Base-by-base conservation (phyloP, 768 basidiomycete genomes). In the Pisolithus marmoratus region DNA sequence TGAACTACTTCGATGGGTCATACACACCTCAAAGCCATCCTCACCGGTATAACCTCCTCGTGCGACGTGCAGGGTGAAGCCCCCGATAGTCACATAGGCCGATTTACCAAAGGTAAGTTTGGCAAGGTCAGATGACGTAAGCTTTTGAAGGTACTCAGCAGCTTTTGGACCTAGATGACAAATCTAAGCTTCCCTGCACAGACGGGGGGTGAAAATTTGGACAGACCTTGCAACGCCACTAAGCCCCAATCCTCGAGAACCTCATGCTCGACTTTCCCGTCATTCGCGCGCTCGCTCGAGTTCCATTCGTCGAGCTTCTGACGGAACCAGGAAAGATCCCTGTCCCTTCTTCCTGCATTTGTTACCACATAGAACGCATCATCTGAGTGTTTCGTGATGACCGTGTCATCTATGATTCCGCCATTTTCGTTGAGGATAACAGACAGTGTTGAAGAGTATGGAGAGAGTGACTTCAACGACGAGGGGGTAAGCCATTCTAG, bases 1-100 rank as follows among this genome's bases (percentile, higher is more conserved):
- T 45, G 6, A 29, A 24, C 23, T 42, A 14, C 40, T 26, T 5
- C n/a, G 34, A 40, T 22, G 24, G 53, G 20, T 29, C 2, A 47
- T 56, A 54, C 72, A 52, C 23, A 84, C 93, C 78, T 99, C 96
- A 58, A 99, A 98, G 0, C 96, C 96, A 68, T 99, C 96, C 71
- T 99, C 96, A 11, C 96, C 96, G 0, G 96, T 98, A 70, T 99
- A 99, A 5, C 96, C 96, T 26, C 93, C 91, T 15, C 96, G 83
- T 8, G 93, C 89, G 27, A 98, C 82, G 63, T 98, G 93, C 34
- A 90, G 78, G 4, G 67, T 62, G 52, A 71, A 63, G 19, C 68
- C 66, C 53, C 85, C 85, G 38, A 96, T 77, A 1, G 87, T 82
- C 8, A 91, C 78, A 63, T 83, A 92, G 0, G 87, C 85, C 19